These are phyloP conservation scores for Citeromyces hawaiiensis DNA, from an alignment of 1,139 yeast species.

Conservation along the genomic window DNA sequence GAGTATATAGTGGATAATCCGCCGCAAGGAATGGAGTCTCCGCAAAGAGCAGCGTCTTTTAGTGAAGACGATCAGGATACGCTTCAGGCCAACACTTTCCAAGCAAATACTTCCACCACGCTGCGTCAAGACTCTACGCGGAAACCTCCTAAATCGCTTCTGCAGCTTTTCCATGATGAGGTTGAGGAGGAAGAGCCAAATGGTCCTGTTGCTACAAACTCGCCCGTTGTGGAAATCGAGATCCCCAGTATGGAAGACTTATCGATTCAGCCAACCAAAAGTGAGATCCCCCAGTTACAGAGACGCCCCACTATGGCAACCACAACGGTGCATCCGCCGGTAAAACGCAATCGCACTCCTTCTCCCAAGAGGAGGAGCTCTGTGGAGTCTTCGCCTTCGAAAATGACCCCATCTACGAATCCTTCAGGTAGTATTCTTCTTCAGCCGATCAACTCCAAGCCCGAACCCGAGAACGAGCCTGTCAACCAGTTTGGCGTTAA, in stretches of 20 bases:
- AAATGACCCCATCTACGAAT: slow-evolving; percentile 22
- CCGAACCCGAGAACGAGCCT: slow-evolving; percentile 15
- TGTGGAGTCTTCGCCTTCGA: slow-evolving; percentile 7
- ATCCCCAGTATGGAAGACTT: slow-evolving; percentile 34
- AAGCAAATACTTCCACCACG: slow-evolving; percentile 1
- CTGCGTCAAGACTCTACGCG: slow-evolving; percentile 13
- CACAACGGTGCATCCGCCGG: slow-evolving; percentile 5
- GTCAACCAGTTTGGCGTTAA: slow-evolving; percentile 57
- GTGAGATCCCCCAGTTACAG: slow-evolving; percentile 9
- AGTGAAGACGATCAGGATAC: not conserved
- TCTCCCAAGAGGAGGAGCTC: slow-evolving; percentile 5
- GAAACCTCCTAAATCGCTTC: slow-evolving; percentile 60
- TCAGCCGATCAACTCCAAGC: slow-evolving; percentile 46
- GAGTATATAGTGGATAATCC: slow-evolving; percentile 56
- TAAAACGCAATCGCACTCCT: slow-evolving; percentile 14
- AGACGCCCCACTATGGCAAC: slow-evolving; percentile 12
- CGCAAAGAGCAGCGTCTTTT: not conserved
- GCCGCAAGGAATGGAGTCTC: not conserved
- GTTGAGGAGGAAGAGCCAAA: slow-evolving; percentile 14
- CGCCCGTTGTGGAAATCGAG: slow-evolving; percentile 41
- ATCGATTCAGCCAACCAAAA: slow-evolving; percentile 2
- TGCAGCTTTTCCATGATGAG: slow-evolving; percentile 51
- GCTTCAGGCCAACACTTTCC: not conserved
- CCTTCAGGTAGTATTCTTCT: slow-evolving; percentile 27
- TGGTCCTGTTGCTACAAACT: slow-evolving; percentile 14